A percentile compares a stretch with the other conserved stretches of the same genome.
These are phyloP conservation scores for Bonia amplexicaulis DNA, from an alignment of 176 grass and related monocot species.

Conservation along the genomic window DNA sequence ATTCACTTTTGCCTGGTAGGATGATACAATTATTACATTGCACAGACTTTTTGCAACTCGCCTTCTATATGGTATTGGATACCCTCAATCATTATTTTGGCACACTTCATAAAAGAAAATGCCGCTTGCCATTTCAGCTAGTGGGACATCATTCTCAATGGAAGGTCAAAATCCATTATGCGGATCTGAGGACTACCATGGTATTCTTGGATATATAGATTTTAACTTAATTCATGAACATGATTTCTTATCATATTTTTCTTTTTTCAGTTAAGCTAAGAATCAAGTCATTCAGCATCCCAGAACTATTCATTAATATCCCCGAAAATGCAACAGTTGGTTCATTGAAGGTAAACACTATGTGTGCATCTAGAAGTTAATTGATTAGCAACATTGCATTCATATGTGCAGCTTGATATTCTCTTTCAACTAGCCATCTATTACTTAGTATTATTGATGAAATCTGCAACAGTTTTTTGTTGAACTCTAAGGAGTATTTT, in stretches of 20 bases:
- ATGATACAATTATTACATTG: constrained; percentile 6
- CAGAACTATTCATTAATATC: constrained; percentile 74
- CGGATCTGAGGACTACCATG: constrained; percentile 37
- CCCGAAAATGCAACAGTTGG: constrained; percentile 82
- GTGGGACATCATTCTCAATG: constrained; percentile 27
- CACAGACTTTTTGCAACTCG: constrained; percentile 8
- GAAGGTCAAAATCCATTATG: constrained; percentile 30
- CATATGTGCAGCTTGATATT: constrained; percentile 15
- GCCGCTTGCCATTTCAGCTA: constrained; percentile 28
- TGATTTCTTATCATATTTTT: constrained; percentile 13
- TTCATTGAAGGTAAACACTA: constrained; percentile 61
- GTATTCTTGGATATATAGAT: constrained; percentile 21
- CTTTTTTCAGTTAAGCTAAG: constrained; percentile 69
- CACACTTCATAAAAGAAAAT: constrained; percentile 17
- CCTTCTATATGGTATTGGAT: constrained; percentile 10
- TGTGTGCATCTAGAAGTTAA: constrained; percentile 14
- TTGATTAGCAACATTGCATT: constrained; percentile 3
- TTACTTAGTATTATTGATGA: constrained; percentile 8
- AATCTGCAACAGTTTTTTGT: background rate
- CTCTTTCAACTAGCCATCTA: background rate
- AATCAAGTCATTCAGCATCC: constrained; percentile 80
- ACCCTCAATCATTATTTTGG: constrained; percentile 1
- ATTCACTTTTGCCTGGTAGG: constrained; percentile 2
- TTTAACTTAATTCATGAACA: constrained; percentile 9
- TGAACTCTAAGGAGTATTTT: background rate